Base-by-base conservation (phyloP, 2,329 filamentous ascomycete genomes). In the Aspergillus texensis region DNA sequence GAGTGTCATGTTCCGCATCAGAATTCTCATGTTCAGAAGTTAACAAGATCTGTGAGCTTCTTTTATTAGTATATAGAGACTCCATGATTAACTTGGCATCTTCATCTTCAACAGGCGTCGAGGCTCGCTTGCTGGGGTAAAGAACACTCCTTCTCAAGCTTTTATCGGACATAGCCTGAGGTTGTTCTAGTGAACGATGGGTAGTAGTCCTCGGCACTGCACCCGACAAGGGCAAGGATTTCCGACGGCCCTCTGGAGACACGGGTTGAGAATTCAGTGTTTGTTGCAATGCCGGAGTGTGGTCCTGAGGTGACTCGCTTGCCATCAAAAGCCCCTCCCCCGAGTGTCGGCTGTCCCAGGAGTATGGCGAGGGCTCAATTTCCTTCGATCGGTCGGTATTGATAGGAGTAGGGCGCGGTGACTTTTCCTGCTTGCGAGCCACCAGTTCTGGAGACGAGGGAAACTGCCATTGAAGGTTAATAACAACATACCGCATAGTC, bases 311-410 rank as follows among this genome's bases (percentile, higher is more conserved):
- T 3, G 66, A 69, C 64, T 78, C 75, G 45, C 76, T 69, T 45
- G 72, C 57, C 72, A 71, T 69, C 63, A 86, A 82, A 54, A 85
- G 74, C 39, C 81, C 80, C 58, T 86, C 83, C 59, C 77, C 77
- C 2, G 84, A 85, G 57, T 80, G 79, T 58, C 80, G 81, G 68
- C 83, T 85, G 59, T 80, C 81, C 81, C 82, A 85, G 32, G 84
- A 85, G 66, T 82, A 81, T 59, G 83, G 81, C 19, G 83, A 82
- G 21, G 80, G 74, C 59, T 84, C 82, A 21, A 83, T 74, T 34
- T 79, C 72, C 59, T 78, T 73, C 36, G 78, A 77, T 60, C 76
- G 76, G 67, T 83, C 77, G 58, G 80, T 80, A 56, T 76, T 78
- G 62, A 84, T 80, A 11, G 84, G 80, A 28, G 77, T 62, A 19